Evolutionary conservation across 2,329 filamentous ascomycete species (phyloP), one percentile per base, ranked within the genome.

Genomic region (Hirsutella minnesotensis): DNA sequence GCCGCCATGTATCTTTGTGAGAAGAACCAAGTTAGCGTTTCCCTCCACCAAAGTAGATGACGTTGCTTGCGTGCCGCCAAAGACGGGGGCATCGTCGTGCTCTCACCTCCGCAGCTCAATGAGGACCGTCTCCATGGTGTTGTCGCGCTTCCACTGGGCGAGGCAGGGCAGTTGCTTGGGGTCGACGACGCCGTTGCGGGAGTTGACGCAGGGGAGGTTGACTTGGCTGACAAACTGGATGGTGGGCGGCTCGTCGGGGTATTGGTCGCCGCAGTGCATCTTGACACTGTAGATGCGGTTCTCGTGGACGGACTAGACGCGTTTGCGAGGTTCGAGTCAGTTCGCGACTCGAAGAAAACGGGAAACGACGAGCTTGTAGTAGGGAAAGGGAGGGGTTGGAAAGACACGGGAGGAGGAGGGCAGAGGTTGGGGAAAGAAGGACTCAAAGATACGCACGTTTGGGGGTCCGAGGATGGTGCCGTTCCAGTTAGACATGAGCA

Each of bases 231-330:
- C 80, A 66, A 98, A 98, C 57, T 90, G 81, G 56, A 98, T 86
- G 41, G 83, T 80, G 0, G 92, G 92, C 38, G 92, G 92, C 48
- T 77, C 71, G 61, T 95, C 88, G 41, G 92, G 92, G 63, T 98
- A 98, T 45, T 85, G 72, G 39, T 80, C 73, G 48, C 88, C 89
- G 69, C 92, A 98, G 69, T 94, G 83, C 70, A 98, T 95, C 66
- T 90, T 94, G 56, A 98, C 77, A 53, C 87, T 94, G 74, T 98
- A 98, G 69, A 98, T 98, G 57, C 92, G 85, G 68, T 98, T 98
- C 73, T 98, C 92, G 63, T 96, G 90, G 48, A 83, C 88, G 65
- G 88, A 94, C 86, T 92, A 57, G 35, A 34, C 3, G 18, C 9
- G 9, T 39, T 19, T 19, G 13, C 35, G 27, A 27, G 3, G 19